phyloP scores from a whole-genome alignment of 2,329 filamentous ascomycete genomes.

The Tympanopsis confertula region DNA sequence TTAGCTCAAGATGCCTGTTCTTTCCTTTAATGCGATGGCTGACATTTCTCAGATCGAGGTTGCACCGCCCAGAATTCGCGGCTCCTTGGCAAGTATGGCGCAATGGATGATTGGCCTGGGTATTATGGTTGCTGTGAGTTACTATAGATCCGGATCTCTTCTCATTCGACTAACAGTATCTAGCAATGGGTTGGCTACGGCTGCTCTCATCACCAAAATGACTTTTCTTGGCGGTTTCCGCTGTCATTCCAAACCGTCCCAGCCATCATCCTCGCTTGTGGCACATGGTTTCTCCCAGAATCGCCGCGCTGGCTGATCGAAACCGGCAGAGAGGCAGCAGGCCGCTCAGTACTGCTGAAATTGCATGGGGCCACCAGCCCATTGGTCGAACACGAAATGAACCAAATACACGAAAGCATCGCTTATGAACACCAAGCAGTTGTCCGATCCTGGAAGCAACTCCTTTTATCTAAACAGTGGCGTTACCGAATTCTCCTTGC shows the following conservation, averaged over 20 bases:
- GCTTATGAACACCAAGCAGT: slow-evolving; percentile 19
- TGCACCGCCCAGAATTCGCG: slow-evolving; percentile 22
- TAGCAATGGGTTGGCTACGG: slow-evolving; percentile 18
- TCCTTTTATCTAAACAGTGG: slow-evolving; percentile 27
- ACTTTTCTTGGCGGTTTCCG: slow-evolving; percentile 19
- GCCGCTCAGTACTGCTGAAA: slow-evolving; percentile 19
- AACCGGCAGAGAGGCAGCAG: slow-evolving; percentile 19
- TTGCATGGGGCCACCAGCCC: slow-evolving; percentile 15
- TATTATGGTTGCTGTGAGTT: slow-evolving; percentile 20
- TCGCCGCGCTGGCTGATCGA: slow-evolving; percentile 17
- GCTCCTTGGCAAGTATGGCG: slow-evolving; percentile 23
- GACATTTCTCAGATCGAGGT: slow-evolving; percentile 17
- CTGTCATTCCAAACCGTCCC: slow-evolving; percentile 15
- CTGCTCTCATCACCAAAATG: slow-evolving; percentile 11
- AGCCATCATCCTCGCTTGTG: slow-evolving; percentile 9
- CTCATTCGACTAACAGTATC: neutral
- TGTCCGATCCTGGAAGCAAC: slow-evolving; percentile 24
- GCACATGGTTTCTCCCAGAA: slow-evolving; percentile 13
- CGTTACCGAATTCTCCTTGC: slow-evolving; percentile 31
- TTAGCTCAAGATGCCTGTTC: neutral
- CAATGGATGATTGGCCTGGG: slow-evolving; percentile 32
- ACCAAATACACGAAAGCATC: slow-evolving; percentile 18
- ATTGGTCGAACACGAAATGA: no score
- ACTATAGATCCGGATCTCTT: no score
- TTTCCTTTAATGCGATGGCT: neutral